Evolutionary conservation across 306 rosid genomes (phyloP), one percentile per base, ranked within the genome.

Genomic region (Pterocarpus macrocarpus): DNA sequence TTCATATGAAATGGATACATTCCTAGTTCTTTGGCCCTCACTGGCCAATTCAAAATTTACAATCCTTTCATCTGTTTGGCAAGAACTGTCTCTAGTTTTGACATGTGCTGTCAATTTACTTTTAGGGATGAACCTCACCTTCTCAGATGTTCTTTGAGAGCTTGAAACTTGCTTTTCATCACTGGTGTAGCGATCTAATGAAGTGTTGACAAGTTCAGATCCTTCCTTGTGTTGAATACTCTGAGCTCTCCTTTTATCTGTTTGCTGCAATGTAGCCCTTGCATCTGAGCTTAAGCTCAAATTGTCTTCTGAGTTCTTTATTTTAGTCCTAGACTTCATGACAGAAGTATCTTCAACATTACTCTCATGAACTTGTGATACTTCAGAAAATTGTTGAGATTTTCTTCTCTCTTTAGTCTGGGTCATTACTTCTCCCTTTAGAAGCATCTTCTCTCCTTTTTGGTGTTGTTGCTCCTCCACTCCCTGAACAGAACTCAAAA

Each of bases 21-120:
- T 64, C 5, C 36, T 36, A 22, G 69, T 78, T 75, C 71, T 72
- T 69, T 84, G 81, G 50, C 71, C 89, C 81, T 73, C 90, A 58
- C 75, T 69, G 69, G 66, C 63, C 32, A 81, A 67, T 75, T 75
- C 74, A 75, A 80, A 81, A 64, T 85, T 82, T 68, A 78, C 43
- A 70, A 86, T 75, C 56, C 28, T 86, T 79, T 87, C 87, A 81
- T 84, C 88, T 71, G 89, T 87, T 85, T 82, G 94, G 71, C 77
- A 81, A 77, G 80, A 70, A 82, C 77, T 83, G 68, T 82, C 90
- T 77, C 86, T 85, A 66, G 90, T 81, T 75, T 69, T 85, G 79
- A 67, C 89, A 81, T 80, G 79, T 78, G 81, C 32, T 32, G 44
- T 69, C 41, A 49, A 77, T 80, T 76, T 83, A 79, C 85, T 76